These are phyloP conservation scores for Davidsoniella neocaledoniae DNA, from an alignment of 2,329 filamentous ascomycete genomes.

Conservation along the genomic window DNA sequence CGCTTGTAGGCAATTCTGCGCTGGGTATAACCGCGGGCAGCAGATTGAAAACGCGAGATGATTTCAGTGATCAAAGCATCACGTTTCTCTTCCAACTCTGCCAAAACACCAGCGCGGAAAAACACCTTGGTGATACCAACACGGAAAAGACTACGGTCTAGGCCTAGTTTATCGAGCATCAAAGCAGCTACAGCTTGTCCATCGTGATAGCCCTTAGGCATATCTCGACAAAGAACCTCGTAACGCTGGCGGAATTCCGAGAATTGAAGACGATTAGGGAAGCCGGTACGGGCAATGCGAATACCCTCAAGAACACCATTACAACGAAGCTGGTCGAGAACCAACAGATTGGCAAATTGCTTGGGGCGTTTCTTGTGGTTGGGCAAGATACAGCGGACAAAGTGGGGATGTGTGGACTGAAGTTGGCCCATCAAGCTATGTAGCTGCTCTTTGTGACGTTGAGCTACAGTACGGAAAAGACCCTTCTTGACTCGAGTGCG, in stretches of 20 bases:
- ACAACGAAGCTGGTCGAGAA: conserved; percentile 90
- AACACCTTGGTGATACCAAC: conserved; percentile 96
- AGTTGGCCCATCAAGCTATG: conserved; percentile 89
- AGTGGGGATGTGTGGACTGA: conserved; percentile 92
- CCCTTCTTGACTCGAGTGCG: conserved; percentile 87
- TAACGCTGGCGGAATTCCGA: conserved; percentile 90
- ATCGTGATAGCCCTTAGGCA: conserved; percentile 82
- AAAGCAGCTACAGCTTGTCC: conserved; percentile 70
- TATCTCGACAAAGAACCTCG: conserved; percentile 75
- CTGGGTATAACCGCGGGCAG: conserved; percentile 79
- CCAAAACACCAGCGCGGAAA: conserved; percentile 88
- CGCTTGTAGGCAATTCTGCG: conserved; percentile 81
- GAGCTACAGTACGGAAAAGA: conserved; percentile 88
- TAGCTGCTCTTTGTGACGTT: conserved; percentile 95
- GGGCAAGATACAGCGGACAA: conserved; percentile 91
- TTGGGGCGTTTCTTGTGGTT: conserved; percentile 97
- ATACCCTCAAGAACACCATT: conserved; percentile 99
- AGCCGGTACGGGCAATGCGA: conserved; percentile 87
- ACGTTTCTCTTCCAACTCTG: conserved; percentile 89
- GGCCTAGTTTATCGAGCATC: conserved; percentile 75
- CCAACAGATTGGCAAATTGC: conserved; percentile 77
- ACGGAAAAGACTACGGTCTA: conserved; percentile 76
- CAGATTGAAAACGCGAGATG: conserved; percentile 81
- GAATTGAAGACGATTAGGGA: conserved; percentile 85
- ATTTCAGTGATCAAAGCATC: conserved; percentile 88